Conservation (phyloP, 495 filamentous ascomycete genomes). For the Bryoglossum gracile region DNA sequence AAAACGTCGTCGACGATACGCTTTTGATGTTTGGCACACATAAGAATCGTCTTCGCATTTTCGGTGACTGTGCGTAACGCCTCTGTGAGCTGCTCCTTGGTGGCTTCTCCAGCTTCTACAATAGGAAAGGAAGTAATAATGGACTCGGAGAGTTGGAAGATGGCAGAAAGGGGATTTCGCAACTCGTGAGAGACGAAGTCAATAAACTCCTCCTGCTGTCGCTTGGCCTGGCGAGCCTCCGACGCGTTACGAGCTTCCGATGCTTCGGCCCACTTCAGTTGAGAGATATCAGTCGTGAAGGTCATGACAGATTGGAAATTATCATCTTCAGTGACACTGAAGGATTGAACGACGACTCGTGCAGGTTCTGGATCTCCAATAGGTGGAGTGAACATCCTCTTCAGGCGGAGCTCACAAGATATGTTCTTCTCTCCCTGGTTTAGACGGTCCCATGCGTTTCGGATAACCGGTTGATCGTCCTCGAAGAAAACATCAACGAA, state of each 20-base stretch:
- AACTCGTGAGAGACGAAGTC: slow-evolving; percentile 35
- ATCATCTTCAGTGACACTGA: slow-evolving; percentile 4
- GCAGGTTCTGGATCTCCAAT: slow-evolving; percentile 17
- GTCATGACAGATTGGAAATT: slow-evolving; percentile 13
- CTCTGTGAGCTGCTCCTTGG: slow-evolving; percentile 15
- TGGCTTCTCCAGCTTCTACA: no score
- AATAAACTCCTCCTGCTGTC: slow-evolving; percentile 77
- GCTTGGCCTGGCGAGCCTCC: slow-evolving; percentile 57
- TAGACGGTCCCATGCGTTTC: slow-evolving; percentile 8
- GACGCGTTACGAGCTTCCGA: slow-evolving; percentile 52
- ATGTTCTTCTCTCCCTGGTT: slow-evolving; percentile 1
- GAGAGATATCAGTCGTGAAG: slow-evolving; percentile 28
- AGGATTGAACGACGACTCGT: slow-evolving; percentile 1
- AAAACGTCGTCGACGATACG: slow-evolving; percentile 73
- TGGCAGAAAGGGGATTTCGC: slow-evolving; percentile 43
- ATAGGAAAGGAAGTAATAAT: slow-evolving; percentile 11
- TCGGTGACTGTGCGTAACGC: slow-evolving; percentile 5
- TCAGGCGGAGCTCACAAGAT: slow-evolving; percentile 12
- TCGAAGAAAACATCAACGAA: slow-evolving; percentile 9
- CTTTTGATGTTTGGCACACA: slow-evolving; percentile 77
- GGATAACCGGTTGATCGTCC: slow-evolving; percentile 9
- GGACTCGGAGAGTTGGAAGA: slow-evolving; percentile 65
- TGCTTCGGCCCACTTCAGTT: slow-evolving; percentile 54
- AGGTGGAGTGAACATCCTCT: slow-evolving; percentile 10
- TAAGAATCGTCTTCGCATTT: slow-evolving; percentile 64